Evolutionary conservation across 2,329 filamentous ascomycete species (phyloP), one percentile per base, ranked within the genome.

Genomic region (Clarireedia paspali): DNA sequence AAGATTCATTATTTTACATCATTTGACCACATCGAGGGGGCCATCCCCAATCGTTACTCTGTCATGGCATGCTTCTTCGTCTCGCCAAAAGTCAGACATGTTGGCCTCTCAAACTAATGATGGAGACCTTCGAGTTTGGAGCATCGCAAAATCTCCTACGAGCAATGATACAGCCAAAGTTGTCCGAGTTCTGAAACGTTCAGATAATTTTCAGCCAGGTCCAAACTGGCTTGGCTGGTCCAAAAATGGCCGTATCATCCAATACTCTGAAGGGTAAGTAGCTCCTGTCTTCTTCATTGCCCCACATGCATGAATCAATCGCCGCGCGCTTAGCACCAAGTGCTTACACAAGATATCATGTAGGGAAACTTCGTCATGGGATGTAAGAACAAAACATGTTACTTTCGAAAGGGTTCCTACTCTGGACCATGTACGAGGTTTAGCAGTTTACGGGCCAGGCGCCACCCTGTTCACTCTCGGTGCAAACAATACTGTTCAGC

Each of bases 141-240:
- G 94, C 67, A 88, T 99, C 53, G 84, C 92, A 20, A 99, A 97
- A 72, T 81, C 80, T 58, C 76, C 86, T 70, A 78, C 84, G 69
- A 72, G 80, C 64, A 83, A 80, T 48, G 88, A 96, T 63, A 79
- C 86, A 17, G 91, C 91, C 38, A 92, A 91, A 67, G 88, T 96
- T 6, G 95, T 97, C 58, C 81, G 94, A 60, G 85, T 95, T 27
- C 75, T 99, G 49, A 92, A 89, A 70, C 81, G 88, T 64, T 84
- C 84, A 6, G 91, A 96, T 59, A 84, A 84, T 62, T 84, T 81
- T 62, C 75, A 83, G 36, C 74, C 83, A 2, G 90, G 90, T 1
- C 87, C 89, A 39, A 96, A 95, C 69, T 99, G 94, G 94, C 91
- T 96, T 77, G 88, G 85, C 20, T 99, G 94, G 94, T 97, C 94